Evolutionary conservation across 257 asterid genomes (phyloP).

Genomic region (Eucommia ulmoides): DNA sequence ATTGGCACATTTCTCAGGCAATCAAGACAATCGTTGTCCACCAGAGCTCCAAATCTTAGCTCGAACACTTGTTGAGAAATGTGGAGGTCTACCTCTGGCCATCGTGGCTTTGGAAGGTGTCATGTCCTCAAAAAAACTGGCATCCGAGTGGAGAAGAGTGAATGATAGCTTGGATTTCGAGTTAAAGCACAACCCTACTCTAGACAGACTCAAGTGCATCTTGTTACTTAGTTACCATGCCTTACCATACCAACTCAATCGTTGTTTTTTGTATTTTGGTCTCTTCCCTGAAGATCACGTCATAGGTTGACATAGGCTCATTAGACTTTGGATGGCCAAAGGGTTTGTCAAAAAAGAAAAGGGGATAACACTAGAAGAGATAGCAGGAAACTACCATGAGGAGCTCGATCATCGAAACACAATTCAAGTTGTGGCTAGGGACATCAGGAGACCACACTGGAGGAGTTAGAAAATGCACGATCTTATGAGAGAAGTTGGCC

Average conservation of each 20-base stretch:
- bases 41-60: conserved; percentile 16
- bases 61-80: conserved; percentile 9
- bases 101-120: neutral
- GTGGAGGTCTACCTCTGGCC: neutral
- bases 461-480: neutral
- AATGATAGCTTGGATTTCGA: neutral
- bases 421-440: neutral
- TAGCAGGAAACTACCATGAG: neutral
- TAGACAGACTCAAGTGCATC: neutral
- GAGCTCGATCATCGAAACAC: neutral
- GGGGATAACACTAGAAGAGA: neutral
- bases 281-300: neutral
- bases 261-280: neutral
- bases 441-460: neutral
- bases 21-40: conserved; percentile 20
- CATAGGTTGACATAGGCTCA: neutral
- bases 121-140: neutral
- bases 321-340: neutral
- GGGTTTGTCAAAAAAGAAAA: neutral
- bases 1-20: conserved; percentile 25
- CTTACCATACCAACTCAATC: neutral
- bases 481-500: neutral
- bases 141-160: neutral
- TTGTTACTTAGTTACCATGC: neutral
- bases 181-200: neutral